Evolutionary conservation across 1,284 basidiomycete species (phyloP).

Genomic region (Phenoliferia sp.): DNA sequence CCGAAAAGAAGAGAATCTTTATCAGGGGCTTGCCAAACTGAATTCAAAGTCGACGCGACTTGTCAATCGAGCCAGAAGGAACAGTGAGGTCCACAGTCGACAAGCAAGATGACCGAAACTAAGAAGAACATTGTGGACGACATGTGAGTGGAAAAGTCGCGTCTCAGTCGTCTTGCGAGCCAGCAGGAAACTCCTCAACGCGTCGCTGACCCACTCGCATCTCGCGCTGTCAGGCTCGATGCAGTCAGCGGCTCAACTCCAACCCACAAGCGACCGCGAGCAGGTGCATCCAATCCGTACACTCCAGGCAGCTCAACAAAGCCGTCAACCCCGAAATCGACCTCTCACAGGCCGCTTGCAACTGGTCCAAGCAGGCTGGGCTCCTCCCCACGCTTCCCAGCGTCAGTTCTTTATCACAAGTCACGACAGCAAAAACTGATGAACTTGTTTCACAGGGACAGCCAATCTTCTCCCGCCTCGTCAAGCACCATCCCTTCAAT

Average conservation of each 20-base stretch:
- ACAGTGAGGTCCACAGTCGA: no score
- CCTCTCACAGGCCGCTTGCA: background rate
- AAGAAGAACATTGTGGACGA: background rate
- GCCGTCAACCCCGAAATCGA: background rate
- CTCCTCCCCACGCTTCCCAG: background rate
- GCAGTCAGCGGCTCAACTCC: background rate
- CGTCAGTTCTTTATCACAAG: background rate
- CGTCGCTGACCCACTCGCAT: background rate
- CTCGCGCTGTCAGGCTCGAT: background rate
- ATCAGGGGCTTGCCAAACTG: no score
- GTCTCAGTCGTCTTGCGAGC: no score
- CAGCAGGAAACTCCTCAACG: no score
- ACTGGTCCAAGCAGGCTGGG: background rate
- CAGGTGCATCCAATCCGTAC: background rate
- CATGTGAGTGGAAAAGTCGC: background rate
- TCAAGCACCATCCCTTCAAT: constrained; percentile 4
- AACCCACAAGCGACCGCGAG: background rate
- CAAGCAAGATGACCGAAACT: background rate
- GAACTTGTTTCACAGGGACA: background rate
- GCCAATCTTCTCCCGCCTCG: background rate
- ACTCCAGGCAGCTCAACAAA: background rate
- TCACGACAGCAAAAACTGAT: background rate
- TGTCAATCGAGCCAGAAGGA: background rate
- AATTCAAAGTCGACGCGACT: background rate
- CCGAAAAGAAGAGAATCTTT: no score